Base-by-base conservation (phyloP, 179 eudicot genomes). In the Dionaea muscipula region DNA sequence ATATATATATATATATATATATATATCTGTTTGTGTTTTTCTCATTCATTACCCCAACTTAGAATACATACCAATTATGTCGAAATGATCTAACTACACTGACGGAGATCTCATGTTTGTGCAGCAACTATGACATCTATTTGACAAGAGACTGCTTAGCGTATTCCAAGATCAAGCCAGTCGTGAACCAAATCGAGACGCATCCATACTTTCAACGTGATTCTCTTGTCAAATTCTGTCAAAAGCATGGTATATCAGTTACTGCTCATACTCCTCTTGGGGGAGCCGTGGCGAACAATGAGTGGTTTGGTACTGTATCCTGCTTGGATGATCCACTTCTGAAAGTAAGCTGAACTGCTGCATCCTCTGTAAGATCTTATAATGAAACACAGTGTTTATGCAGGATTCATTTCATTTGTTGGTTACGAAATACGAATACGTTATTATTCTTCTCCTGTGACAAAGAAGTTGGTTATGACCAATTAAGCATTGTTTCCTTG, bases 261-360 rank as follows among this genome's bases (percentile, higher is more conserved):
- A 90, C 95, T 0, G 97, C 94, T 28, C 97, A 90, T 70, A 90
- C 97, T 20, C 97, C 97, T 27, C 75, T 90, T 16, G 97, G 97
- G 6, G 97, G 97, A 24, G 76, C 97, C 33, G 63, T 71, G 52
- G 95, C 95, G 47, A 90, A 90, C 64, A 67, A 79, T 2, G 97
- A 90, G 46, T 90, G 86, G 97, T 90, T 90, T 31, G 95, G 97
- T 53, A 60, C 95, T 0, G 94, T 86, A 0, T 90, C 97, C 22
- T 90, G 97, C 61, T 64, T 90, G 78, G 97, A 83, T 11, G 97
- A 90, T 74, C 81, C 95, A 24, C 69, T 78, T 55, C 83, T 90
- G 13, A 72, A 90, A 73, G 97, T 86, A 67, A 56, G 67, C 60
- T 39, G 10, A 15, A 19, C 22, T 51, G 53, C 23, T 4, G 6